Percentiles rank a stretch among this genome's conserved stretches.
phyloP scores from a whole-genome alignment of 2,329 filamentous ascomycete species.

The Aschersonia sp. region DNA sequence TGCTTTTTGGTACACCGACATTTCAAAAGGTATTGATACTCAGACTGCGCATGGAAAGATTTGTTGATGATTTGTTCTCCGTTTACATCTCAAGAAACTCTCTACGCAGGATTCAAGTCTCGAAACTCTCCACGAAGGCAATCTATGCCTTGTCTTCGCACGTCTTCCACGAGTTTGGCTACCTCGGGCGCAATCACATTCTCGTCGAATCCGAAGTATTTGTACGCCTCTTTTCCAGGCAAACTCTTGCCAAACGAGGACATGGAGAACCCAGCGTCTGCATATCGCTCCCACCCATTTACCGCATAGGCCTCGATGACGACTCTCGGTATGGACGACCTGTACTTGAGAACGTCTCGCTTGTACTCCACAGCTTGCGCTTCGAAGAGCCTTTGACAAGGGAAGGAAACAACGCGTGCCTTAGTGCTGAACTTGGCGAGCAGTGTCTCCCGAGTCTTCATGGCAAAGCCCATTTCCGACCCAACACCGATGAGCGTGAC shows the following conservation, averaged over 20 bases:
- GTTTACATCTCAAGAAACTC: not conserved
- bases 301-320: conserved; percentile 45
- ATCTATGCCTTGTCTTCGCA: conserved; percentile 15
- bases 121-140: conserved; percentile 16
- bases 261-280: conserved; percentile 39
- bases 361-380: conserved; percentile 27
- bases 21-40: too few species aligned
- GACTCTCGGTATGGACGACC: conserved; percentile 30
- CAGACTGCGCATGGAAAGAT: too few species aligned
- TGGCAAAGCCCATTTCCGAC: too few species aligned
- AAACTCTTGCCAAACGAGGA: conserved; percentile 39
- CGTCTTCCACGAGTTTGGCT: conserved; percentile 14
- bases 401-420: conserved; percentile 5
- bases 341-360: conserved; percentile 26
- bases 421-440: too few species aligned
- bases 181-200: conserved; percentile 23
- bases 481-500: too few species aligned
- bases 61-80: too few species aligned
- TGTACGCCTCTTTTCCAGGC: conserved; percentile 37
- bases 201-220: conserved; percentile 39
- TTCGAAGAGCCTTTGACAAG: conserved; percentile 28
- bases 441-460: too few species aligned
- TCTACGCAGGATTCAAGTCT: conserved; percentile 10
- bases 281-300: conserved; percentile 46
- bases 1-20: too few species aligned